A percentile compares a stretch with the other conserved stretches of the same genome.
phyloP scores from a whole-genome alignment of 768 basidiomycete genomes.

The Lactarius evosmus region DNA sequence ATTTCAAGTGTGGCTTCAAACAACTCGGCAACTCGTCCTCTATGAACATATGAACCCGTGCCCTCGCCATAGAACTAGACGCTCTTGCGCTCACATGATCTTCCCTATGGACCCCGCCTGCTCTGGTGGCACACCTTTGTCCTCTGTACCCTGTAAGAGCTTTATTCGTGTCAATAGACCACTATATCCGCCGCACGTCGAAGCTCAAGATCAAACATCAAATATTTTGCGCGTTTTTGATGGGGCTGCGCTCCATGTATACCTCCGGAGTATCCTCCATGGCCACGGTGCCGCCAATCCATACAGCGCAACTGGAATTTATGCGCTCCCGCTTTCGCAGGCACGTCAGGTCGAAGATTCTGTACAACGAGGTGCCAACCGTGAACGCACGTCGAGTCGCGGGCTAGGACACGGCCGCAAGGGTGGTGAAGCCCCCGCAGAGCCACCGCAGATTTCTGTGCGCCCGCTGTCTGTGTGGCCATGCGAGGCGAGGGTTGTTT shows the following conservation, averaged over 20 bases:
- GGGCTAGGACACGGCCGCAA: constrained; percentile 42
- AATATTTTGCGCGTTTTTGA: constrained; percentile 60
- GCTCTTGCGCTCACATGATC: constrained; percentile 32
- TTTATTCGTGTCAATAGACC: not conserved
- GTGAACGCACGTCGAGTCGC: constrained; percentile 49
- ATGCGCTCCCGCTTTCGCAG: constrained; percentile 58
- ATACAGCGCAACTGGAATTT: constrained; percentile 65
- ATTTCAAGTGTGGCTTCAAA: constrained; percentile 51
- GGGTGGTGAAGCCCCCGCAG: constrained; percentile 67
- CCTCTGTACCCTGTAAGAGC: constrained; percentile 32
- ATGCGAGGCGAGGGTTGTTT: constrained; percentile 45
- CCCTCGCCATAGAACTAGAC: constrained; percentile 65
- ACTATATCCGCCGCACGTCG: no score
- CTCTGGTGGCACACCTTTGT: constrained; percentile 65
- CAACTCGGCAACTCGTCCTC: no score
- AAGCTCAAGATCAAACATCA: constrained; percentile 49
- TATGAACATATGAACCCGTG: constrained; percentile 58
- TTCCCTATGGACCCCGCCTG: constrained; percentile 57
- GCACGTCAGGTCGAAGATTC: constrained; percentile 58
- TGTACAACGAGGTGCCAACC: constrained; percentile 62
- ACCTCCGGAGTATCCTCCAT: constrained; percentile 57
- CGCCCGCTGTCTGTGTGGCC: constrained; percentile 61
- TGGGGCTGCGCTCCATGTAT: constrained; percentile 59
- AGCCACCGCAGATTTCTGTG: constrained; percentile 65
- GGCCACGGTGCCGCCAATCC: constrained; percentile 57